phyloP scores from a whole-genome alignment of 805 yeast species.

The Kluyveromyces siamensis region DNA sequence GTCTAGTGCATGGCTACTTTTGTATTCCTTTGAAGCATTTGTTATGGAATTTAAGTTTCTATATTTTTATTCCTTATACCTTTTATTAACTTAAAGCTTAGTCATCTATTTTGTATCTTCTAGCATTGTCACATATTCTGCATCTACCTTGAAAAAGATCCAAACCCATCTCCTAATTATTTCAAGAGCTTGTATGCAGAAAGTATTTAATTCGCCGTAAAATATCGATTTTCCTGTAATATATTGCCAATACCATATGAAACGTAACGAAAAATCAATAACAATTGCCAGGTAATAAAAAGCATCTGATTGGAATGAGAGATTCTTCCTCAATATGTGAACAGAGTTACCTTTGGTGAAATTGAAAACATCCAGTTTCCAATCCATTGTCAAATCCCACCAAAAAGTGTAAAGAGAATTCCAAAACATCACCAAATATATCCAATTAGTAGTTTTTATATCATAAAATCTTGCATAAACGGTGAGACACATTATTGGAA shows the following conservation, averaged over 20 bases:
- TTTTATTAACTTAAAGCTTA: neutral
- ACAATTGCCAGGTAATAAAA: conserved; percentile 50
- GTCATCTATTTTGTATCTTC: neutral
- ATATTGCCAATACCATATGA: conserved; percentile 62
- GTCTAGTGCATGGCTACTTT: neutral
- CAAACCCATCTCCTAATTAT: conserved; percentile 80
- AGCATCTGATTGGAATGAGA: conserved; percentile 18
- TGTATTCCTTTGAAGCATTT: neutral
- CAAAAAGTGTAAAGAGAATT: conserved; percentile 71
- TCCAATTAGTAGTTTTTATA: conserved; percentile 1
- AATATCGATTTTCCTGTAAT: conserved; percentile 28
- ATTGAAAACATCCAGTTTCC: conserved; percentile 61
- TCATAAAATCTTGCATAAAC: conserved; percentile 19
- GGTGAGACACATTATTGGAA: conserved; percentile 41
- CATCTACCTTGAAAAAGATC: conserved; percentile 78
- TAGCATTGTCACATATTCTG: conserved; percentile 39
- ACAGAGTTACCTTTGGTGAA: conserved; percentile 3
- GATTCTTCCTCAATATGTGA: conserved; percentile 9
- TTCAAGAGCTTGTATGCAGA: conserved; percentile 64
- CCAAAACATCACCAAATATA: conserved; percentile 35
- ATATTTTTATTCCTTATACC: neutral
- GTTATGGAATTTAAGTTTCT: neutral
- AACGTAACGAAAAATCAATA: conserved; percentile 59
- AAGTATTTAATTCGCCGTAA: conserved; percentile 50
- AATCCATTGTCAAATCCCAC: conserved; percentile 89